A percentile compares a stretch with the other conserved stretches of the same genome.
These are phyloP conservation scores for Pestalotiopsis sp. DNA, from an alignment of 2,329 filamentous ascomycete genomes.

Conservation along the genomic window DNA sequence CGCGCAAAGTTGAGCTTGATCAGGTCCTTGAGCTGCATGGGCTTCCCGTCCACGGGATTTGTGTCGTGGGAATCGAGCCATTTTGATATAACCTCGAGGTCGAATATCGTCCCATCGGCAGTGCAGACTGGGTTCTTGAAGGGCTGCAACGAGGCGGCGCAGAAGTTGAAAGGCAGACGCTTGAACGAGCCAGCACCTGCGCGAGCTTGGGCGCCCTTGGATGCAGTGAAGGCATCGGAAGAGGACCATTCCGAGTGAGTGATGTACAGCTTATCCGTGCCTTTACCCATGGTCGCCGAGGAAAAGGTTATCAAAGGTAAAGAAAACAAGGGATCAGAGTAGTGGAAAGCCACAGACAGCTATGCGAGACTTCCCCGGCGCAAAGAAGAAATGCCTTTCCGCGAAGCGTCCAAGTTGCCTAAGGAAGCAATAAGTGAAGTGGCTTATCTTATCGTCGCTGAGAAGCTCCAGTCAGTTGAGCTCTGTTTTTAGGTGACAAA, in stretches of 20 bases:
- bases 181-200: slow-evolving; percentile 71
- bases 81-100: slow-evolving; percentile 88
- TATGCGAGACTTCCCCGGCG: too few species aligned
- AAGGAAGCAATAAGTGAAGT: too few species aligned
- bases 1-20: slow-evolving; percentile 91
- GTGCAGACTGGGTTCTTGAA: slow-evolving; percentile 96
- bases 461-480: neutral
- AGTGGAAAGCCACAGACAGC: neutral
- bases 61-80: slow-evolving; percentile 95
- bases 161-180: slow-evolving; percentile 96
- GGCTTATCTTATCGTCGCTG: slow-evolving; percentile 10
- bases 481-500: neutral
- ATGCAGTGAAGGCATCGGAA: slow-evolving; percentile 84
- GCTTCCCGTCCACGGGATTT: slow-evolving; percentile 84
- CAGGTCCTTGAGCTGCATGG: slow-evolving; percentile 78
- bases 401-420: too few species aligned
- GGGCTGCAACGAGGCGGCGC: slow-evolving; percentile 91
- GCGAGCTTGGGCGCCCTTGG: slow-evolving; percentile 64
- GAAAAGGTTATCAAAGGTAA: neutral
- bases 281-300: slow-evolving; percentile 46
- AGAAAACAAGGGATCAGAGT: too few species aligned
- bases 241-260: slow-evolving; percentile 98
- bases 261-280: slow-evolving; percentile 68
- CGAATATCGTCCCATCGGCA: slow-evolving; percentile 83
- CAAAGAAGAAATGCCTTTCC: too few species aligned